Percentiles rank a stretch among this genome's conserved stretches.
Evolutionary conservation across 345 rosid species (phyloP).

Genomic region (Acer yangbiense): DNA sequence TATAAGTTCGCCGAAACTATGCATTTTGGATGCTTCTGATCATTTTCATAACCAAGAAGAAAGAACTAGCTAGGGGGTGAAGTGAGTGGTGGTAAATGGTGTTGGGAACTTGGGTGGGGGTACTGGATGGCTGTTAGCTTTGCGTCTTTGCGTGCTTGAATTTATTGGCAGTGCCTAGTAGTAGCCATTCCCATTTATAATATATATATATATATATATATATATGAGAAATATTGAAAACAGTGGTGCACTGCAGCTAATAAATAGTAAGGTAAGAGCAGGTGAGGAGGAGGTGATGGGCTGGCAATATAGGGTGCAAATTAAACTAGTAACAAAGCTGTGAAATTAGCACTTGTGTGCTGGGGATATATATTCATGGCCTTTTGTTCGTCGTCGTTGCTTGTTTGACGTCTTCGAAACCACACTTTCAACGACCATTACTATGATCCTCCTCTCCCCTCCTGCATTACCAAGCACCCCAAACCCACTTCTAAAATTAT

Average conservation of each 20-base stretch:
- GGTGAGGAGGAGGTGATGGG: constrained; percentile 25
- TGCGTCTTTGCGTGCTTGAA: constrained; percentile 41
- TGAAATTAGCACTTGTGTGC: constrained; percentile 25
- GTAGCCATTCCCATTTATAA: too few relatives aligned
- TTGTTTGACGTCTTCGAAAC: constrained; percentile 68
- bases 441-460: constrained; percentile 26
- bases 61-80: too few relatives aligned
- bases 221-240: background rate
- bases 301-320: constrained; percentile 21
- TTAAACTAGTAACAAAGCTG: constrained; percentile 7
- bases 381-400: constrained; percentile 69
- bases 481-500: background rate
- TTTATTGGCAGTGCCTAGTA: constrained; percentile 11
- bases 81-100: constrained; percentile 2
- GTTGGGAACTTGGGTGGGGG: constrained; percentile 27
- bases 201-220: too few relatives aligned
- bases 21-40: constrained; percentile 33
- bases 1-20: constrained; percentile 19
- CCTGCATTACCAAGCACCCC: background rate
- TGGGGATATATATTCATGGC: constrained; percentile 31
- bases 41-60: constrained; percentile 6
- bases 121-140: constrained; percentile 45
- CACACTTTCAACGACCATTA: constrained; percentile 34
- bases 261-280: background rate
- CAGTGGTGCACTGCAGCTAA: background rate